A percentile compares a stretch with the other conserved stretches of the same genome.
Evolutionary conservation across 2,329 filamentous ascomycete genomes (phyloP).

Genomic region (Aureobasidium sp.): DNA sequence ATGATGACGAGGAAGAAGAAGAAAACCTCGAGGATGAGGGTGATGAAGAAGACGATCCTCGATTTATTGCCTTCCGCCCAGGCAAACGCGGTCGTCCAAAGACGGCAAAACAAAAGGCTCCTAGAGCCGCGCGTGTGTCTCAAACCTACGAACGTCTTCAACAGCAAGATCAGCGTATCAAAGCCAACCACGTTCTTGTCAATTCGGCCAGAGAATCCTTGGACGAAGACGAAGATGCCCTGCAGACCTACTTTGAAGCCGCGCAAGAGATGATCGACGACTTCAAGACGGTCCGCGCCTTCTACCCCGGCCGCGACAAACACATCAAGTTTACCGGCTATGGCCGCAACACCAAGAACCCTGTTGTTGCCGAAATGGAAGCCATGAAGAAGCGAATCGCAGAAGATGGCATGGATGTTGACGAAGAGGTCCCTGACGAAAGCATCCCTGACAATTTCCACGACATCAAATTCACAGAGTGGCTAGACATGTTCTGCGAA

Average conservation of each 20-base stretch:
- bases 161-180: constrained; percentile 14
- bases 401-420: constrained; percentile 25
- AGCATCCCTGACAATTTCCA: constrained; percentile 51
- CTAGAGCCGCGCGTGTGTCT: not conserved
- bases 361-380: constrained; percentile 23
- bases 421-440: constrained; percentile 18
- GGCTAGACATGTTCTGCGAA: constrained; percentile 85
- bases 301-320: constrained; percentile 47
- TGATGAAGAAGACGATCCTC: not conserved
- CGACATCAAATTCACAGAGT: constrained; percentile 71
- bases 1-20: not conserved
- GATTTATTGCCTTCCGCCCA: not conserved
- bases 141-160: constrained; percentile 10
- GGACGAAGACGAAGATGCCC: constrained; percentile 40
- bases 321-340: constrained; percentile 40
- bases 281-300: constrained; percentile 51
- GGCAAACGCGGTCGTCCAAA: not conserved
- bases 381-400: constrained; percentile 36
- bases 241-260: constrained; percentile 51
- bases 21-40: not conserved
- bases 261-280: constrained; percentile 51
- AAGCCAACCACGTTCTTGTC: constrained; percentile 33
- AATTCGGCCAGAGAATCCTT: constrained; percentile 41
- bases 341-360: constrained; percentile 15
- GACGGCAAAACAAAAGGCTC: not conserved